phyloP scores from a whole-genome alignment of 768 basidiomycete genomes.

The Pulveroboletus sp. region DNA sequence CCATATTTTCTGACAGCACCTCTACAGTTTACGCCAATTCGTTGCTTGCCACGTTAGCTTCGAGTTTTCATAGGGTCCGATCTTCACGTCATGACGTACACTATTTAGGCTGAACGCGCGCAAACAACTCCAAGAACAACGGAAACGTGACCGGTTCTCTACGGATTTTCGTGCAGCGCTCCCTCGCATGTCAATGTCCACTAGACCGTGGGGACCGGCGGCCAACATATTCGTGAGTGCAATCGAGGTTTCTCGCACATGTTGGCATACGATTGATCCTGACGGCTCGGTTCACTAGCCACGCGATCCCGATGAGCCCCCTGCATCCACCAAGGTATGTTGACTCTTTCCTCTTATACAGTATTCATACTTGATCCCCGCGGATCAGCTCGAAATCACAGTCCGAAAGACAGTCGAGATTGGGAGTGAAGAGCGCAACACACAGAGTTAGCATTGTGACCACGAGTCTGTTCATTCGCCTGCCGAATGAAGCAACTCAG shows the following conservation, averaged over 20 bases:
- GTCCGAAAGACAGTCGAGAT: constrained; percentile 29
- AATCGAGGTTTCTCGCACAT: neutral
- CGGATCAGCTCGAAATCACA: constrained; percentile 27
- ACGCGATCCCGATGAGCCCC: constrained; percentile 8
- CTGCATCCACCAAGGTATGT: constrained; percentile 18
- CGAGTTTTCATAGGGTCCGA: neutral
- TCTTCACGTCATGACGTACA: neutral
- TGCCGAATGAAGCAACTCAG: too few relatives aligned
- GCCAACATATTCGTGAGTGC: constrained; percentile 11
- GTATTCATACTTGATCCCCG: neutral
- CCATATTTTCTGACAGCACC: neutral
- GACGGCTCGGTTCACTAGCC: constrained; percentile 2
- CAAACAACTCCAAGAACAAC: constrained; percentile 29
- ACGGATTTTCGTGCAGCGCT: constrained; percentile 24
- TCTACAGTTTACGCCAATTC: constrained; percentile 51
- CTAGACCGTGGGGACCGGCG: constrained; percentile 10
- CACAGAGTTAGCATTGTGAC: too few relatives aligned
- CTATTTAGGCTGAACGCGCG: constrained; percentile 36
- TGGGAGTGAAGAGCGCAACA: constrained; percentile 12
- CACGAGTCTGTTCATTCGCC: too few relatives aligned
- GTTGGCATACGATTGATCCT: neutral
- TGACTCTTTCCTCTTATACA: neutral
- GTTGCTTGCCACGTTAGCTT: constrained; percentile 41
- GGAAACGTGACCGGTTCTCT: constrained; percentile 22
- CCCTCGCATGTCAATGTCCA: constrained; percentile 20